These are phyloP conservation scores for Mycena olivaceomarginata DNA, from an alignment of 768 basidiomycete species.

Conservation along the genomic window DNA sequence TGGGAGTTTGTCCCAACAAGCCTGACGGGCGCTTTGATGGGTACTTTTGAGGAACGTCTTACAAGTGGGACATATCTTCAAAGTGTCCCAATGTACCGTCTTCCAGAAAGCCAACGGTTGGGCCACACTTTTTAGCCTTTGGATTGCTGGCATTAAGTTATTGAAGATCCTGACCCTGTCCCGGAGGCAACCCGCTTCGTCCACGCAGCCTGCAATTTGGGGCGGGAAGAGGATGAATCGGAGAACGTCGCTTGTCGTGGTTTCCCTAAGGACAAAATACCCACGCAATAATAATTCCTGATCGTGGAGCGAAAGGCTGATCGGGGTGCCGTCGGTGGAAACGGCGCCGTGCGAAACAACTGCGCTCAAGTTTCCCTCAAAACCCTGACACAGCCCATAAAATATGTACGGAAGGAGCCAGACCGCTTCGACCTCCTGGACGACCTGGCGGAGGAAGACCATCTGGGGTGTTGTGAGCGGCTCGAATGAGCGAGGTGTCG, in stretches of 20 bases:
- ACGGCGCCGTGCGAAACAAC: constrained; percentile 7
- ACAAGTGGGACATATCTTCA: not conserved
- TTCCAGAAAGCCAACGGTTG: constrained; percentile 15
- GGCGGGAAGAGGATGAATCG: not conserved
- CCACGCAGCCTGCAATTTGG: constrained; percentile 1
- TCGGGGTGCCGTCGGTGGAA: not conserved
- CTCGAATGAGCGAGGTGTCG: not conserved
- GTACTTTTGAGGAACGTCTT: not conserved
- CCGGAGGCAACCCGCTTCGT: not conserved
- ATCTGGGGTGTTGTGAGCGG: not conserved
- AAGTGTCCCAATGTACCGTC: not conserved
- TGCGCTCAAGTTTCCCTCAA: not conserved
- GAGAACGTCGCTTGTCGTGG: not conserved
- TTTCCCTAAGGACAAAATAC: not conserved
- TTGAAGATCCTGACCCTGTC: not conserved
- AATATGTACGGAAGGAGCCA: constrained; percentile 26
- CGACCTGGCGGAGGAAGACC: not conserved
- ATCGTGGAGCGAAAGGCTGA: not conserved
- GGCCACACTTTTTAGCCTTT: not conserved
- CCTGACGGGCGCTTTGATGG: not conserved
- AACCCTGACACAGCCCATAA: not conserved
- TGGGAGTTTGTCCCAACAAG: constrained; percentile 24
- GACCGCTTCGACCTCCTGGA: constrained; percentile 16
- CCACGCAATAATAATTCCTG: not conserved
- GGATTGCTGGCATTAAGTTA: not conserved